Conservation (phyloP, 768 basidiomycete genomes). For the Postia placenta region DNA sequence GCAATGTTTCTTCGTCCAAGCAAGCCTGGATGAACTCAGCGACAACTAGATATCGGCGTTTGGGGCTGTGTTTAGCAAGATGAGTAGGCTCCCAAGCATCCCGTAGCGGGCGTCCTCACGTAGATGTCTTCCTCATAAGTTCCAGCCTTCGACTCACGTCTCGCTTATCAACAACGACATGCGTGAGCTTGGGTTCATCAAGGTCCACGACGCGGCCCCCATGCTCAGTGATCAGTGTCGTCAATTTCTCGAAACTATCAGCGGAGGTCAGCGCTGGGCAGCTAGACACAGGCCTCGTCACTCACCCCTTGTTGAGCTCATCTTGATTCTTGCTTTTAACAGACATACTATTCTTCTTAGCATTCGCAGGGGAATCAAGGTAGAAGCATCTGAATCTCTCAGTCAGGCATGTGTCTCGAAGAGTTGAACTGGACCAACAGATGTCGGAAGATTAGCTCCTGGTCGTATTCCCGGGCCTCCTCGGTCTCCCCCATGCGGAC, state of each 20-base stretch:
- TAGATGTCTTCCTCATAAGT: slow-evolving; percentile 63
- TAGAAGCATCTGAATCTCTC: slow-evolving; percentile 66
- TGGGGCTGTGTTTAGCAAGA: slow-evolving; percentile 48
- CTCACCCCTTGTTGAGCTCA: slow-evolving; percentile 50
- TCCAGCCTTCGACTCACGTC: slow-evolving; percentile 69
- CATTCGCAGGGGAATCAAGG: slow-evolving; percentile 77
- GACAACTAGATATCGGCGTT: slow-evolving; percentile 71
- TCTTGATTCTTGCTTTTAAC: slow-evolving; percentile 48
- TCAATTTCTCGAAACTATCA: slow-evolving; percentile 49
- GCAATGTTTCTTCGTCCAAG: slow-evolving; percentile 74
- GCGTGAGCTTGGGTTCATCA: slow-evolving; percentile 75
- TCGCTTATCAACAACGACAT: slow-evolving; percentile 79
- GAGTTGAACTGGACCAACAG: slow-evolving; percentile 41
- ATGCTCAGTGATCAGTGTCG: slow-evolving; percentile 50
- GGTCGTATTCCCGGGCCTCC: slow-evolving; percentile 71
- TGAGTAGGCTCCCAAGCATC: neutral
- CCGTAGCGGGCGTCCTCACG: slow-evolving; percentile 37
- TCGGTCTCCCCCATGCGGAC: slow-evolving; percentile 67
- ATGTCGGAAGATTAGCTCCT: slow-evolving; percentile 74
- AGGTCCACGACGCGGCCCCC: slow-evolving; percentile 72
- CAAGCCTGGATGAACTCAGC: slow-evolving; percentile 74
- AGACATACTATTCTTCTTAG: slow-evolving; percentile 53
- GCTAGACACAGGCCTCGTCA: neutral
- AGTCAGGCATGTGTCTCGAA: neutral
- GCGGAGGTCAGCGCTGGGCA: neutral